Percentiles rank a stretch among this genome's conserved stretches.
Conservation (phyloP, 2,329 filamentous ascomycete species). For the Ceratocystis huliohia region DNA sequence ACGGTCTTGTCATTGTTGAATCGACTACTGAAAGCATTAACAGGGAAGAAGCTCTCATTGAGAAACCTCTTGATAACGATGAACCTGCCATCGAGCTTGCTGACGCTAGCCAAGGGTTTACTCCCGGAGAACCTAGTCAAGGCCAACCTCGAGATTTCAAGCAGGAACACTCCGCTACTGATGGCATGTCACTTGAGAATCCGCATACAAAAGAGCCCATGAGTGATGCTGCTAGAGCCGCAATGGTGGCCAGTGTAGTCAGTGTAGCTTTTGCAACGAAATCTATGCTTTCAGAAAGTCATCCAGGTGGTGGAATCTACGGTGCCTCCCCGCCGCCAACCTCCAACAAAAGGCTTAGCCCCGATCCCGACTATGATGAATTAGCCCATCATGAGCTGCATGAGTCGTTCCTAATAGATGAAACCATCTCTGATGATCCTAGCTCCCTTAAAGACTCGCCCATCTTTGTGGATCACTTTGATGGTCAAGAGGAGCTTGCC, state of each 20-base stretch:
- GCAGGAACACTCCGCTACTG: not conserved
- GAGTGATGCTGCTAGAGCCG: slow-evolving; percentile 15
- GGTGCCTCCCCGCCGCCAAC: slow-evolving; percentile 1
- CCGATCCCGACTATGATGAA: slow-evolving; percentile 17
- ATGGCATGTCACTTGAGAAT: not conserved
- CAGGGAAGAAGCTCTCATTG: not conserved
- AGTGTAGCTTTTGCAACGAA: slow-evolving; percentile 18
- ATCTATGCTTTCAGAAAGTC: slow-evolving; percentile 18
- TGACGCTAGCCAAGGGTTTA: not conserved
- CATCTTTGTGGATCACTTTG: not conserved
- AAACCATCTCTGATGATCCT: not conserved
- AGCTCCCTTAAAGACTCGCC: slow-evolving; percentile 15
- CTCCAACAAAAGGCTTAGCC: not conserved
- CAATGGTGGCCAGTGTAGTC: slow-evolving; percentile 19
- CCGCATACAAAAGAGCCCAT: not conserved
- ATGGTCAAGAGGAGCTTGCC: slow-evolving; percentile 17
- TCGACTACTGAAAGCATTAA: not conserved
- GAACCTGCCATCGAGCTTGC: not conserved
- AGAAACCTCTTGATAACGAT: not conserved
- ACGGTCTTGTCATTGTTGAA: not conserved
- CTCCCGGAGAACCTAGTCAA: not conserved
- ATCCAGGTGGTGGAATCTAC: slow-evolving; percentile 1
- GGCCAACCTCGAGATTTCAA: not conserved
- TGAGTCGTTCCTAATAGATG: not conserved
- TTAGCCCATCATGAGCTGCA: slow-evolving; percentile 11